Evolutionary conservation across 495 filamentous ascomycete genomes (phyloP).

Genomic region (Aspergillus wentii): DNA sequence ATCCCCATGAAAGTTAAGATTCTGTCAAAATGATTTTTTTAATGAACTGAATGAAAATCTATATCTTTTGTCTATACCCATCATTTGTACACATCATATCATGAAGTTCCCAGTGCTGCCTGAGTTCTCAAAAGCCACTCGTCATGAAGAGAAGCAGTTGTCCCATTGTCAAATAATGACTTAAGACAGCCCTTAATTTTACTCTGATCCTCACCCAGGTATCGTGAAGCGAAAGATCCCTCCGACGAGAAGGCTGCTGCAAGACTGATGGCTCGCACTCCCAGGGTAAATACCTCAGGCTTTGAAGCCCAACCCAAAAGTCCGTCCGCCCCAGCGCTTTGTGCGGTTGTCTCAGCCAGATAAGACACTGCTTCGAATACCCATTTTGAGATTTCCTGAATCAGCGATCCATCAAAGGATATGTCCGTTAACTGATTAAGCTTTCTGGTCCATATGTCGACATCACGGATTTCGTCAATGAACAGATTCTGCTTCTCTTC

Average conservation of each 20-base stretch:
- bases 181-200: slow-evolving; percentile 17
- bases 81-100: slow-evolving; percentile 1
- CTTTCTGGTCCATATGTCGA: slow-evolving; percentile 55
- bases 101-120: slow-evolving; percentile 15
- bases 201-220: slow-evolving; percentile 16
- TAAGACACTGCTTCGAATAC: slow-evolving; percentile 48
- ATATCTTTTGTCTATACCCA: slow-evolving; percentile 9
- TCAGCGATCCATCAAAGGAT: slow-evolving; percentile 17
- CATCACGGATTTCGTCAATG: slow-evolving; percentile 71
- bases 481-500: slow-evolving; percentile 91
- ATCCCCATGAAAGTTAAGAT: too few relatives aligned
- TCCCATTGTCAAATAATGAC: slow-evolving; percentile 17
- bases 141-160: slow-evolving; percentile 24
- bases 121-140: slow-evolving; percentile 30
- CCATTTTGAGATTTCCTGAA: slow-evolving; percentile 45
- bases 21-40: too few relatives aligned
- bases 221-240: slow-evolving; percentile 22
- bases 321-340: slow-evolving; percentile 45
- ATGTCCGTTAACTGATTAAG: slow-evolving; percentile 27
- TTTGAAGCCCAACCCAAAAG: slow-evolving; percentile 70
- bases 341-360: slow-evolving; percentile 30
- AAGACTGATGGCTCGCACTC: slow-evolving; percentile 48
- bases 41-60: not conserved
- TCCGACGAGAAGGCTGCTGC: slow-evolving; percentile 41
- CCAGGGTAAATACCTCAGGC: slow-evolving; percentile 65